Conservation (phyloP, 495 filamentous ascomycete genomes). For the Letharia columbiana region DNA sequence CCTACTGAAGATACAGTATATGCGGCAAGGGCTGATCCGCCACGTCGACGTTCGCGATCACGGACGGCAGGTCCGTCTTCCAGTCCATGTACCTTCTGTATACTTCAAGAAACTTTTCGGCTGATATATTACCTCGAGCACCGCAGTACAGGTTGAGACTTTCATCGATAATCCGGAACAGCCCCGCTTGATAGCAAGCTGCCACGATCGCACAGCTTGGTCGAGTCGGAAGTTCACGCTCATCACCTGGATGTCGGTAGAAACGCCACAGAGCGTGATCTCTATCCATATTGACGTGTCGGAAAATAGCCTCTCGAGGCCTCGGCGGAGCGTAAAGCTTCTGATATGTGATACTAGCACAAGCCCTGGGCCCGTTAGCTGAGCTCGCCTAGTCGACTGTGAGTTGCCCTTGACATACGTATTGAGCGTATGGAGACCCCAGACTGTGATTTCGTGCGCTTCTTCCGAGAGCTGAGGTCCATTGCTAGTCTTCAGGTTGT, state of each 20-base stretch:
- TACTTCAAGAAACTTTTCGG: slow-evolving; percentile 25
- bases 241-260: slow-evolving; percentile 22
- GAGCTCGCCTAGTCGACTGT: not conserved
- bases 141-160: slow-evolving; percentile 31
- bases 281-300: slow-evolving; percentile 14
- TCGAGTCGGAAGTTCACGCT: slow-evolving; percentile 17
- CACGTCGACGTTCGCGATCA: slow-evolving; percentile 25
- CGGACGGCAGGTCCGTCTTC: slow-evolving; percentile 28
- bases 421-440: slow-evolving; percentile 23
- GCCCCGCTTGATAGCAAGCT: slow-evolving; percentile 27
- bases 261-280: slow-evolving; percentile 22
- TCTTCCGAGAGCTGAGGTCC: slow-evolving; percentile 15
- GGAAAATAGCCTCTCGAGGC: slow-evolving; percentile 10
- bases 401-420: slow-evolving; percentile 15
- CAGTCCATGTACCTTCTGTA: slow-evolving; percentile 29
- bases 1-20: slow-evolving; percentile 33
- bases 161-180: slow-evolving; percentile 31
- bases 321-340: slow-evolving; percentile 18
- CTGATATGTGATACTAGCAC: slow-evolving; percentile 22
- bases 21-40: slow-evolving; percentile 31
- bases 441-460: slow-evolving; percentile 19
- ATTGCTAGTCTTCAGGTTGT: slow-evolving; percentile 13
- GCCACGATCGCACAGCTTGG: slow-evolving; percentile 20
- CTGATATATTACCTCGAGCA: slow-evolving; percentile 23
- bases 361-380: slow-evolving; percentile 16